Conservation (phyloP, 2,329 filamentous ascomycete species). For the Epichloe aotearoae region DNA sequence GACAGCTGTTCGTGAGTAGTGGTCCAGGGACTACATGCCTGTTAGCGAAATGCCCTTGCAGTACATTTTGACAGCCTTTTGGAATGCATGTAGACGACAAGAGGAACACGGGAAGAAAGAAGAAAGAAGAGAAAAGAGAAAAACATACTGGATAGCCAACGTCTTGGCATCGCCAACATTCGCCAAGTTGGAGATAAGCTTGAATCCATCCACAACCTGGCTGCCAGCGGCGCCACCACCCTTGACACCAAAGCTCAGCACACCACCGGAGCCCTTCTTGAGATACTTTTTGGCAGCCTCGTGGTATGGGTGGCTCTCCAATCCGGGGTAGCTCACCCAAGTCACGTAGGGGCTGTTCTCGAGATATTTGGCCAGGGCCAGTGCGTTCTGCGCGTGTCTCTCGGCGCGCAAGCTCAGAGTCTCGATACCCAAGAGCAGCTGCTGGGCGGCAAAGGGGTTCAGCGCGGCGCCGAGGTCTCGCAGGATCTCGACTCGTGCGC, state of each 20-base stretch:
- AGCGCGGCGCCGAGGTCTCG: conserved; percentile 73
- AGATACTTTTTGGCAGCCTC: conserved; percentile 77
- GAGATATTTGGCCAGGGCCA: conserved; percentile 69
- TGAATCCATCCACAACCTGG: conserved; percentile 85
- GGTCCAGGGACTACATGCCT: conserved; percentile 52
- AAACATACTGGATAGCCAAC: conserved; percentile 61
- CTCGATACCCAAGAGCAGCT: conserved; percentile 79
- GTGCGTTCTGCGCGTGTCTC: conserved; percentile 72
- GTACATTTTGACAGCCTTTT: not conserved
- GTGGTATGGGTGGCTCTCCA: conserved; percentile 71
- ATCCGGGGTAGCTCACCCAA: conserved; percentile 90
- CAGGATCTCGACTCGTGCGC: conserved; percentile 77
- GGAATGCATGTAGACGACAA: not conserved
- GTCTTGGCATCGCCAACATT: conserved; percentile 97
- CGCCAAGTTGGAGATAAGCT: conserved; percentile 87
- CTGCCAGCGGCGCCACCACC: conserved; percentile 72
- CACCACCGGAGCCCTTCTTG: conserved; percentile 71
- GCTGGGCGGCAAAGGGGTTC: conserved; percentile 86
- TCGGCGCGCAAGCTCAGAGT: conserved; percentile 79
- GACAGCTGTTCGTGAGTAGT: conserved; percentile 89
- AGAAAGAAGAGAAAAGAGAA: not conserved
- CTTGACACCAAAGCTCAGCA: conserved; percentile 87
- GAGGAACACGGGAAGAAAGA: not conserved
- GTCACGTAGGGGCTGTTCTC: conserved; percentile 70
- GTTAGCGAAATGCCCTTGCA: not conserved